phyloP scores from a whole-genome alignment of 345 rosid species.

The Eucalyptus virginea region DNA sequence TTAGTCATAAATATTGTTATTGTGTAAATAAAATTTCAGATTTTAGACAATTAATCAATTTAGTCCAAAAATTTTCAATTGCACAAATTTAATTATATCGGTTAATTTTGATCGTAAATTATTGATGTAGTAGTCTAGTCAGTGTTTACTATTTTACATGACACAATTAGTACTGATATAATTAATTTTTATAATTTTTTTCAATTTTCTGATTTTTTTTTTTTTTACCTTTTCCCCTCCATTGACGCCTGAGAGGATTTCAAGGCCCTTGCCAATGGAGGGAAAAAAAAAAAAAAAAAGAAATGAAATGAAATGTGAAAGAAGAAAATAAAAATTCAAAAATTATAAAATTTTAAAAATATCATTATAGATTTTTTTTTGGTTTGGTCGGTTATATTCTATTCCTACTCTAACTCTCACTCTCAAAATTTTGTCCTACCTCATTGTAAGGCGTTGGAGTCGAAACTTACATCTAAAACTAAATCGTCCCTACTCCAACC shows the following conservation, averaged over 20 bases:
- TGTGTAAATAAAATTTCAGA: too few relatives aligned
- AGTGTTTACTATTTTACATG: rapidly evolving
- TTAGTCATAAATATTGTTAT: too few relatives aligned
- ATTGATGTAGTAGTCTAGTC: rapidly evolving
- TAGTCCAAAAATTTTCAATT: too few relatives aligned
- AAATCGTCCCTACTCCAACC: rapidly evolving
- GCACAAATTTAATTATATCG: too few relatives aligned
- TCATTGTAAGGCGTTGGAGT: rapidly evolving
- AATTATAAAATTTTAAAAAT: too few relatives aligned
- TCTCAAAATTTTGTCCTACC: rapidly evolving
- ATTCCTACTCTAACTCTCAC: rapidly evolving
- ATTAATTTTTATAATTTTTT: too few relatives aligned
- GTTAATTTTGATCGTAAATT: rapidly evolving
- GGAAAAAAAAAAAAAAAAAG: too few relatives aligned
- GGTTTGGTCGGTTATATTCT: rapidly evolving
- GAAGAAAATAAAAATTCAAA: too few relatives aligned
- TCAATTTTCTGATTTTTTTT: too few relatives aligned
- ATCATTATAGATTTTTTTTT: too few relatives aligned
- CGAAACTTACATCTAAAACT: rapidly evolving
- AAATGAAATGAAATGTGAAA: too few relatives aligned
- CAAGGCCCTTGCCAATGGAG: rapidly evolving
- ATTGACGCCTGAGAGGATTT: not conserved
- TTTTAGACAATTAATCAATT: too few relatives aligned
- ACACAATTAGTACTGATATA: rapidly evolving
- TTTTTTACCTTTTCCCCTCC: not conserved